Evolutionary conservation across 768 basidiomycete genomes (phyloP), one percentile per base, ranked within the genome.

Genomic region (Amanita polypyramis): DNA sequence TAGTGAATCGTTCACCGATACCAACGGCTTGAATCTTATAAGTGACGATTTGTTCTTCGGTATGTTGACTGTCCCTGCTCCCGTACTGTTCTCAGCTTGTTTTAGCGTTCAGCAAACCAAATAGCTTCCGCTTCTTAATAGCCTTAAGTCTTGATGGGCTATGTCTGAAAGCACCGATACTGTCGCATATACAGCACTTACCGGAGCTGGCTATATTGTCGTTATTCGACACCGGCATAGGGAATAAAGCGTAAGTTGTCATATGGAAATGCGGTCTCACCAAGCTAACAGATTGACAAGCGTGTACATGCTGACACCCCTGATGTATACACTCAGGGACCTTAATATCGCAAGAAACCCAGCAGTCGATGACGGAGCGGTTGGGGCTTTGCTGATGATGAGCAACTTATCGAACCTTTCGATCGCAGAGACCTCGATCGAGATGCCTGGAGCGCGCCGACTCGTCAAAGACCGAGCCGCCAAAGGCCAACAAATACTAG

Each of bases 281-380:
- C 48, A 36, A 17, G 46, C 51, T 56, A 38, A 56, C 36, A 3
- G 20, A 33, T 38, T 25, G 5, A 30, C 43, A 25, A 84, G 82
- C 8, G 60, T 82, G 20, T 83, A 73, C 52, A 70, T 77, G 25
- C 69, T 85, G 21, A 62, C 77, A 1, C 64, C 76, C 15, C 70
- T 83, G 46, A 78, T 75, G 56, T 67, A 64, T 43, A 72, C 76
- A 23, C 68, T 85, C 27, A 64, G 56, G 19, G 65, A 69, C 34
- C 75, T 85, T 10, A 72, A 72, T 43, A 55, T 84, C 47, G 65
- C 75, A 9, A 59, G 57, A 17, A 85, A 84, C 52, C 69, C 67
- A 11, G 58, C 59, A 40, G 74, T 85, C 56, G 63, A 73, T 49
- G 74, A 82, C 54, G 77, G 79, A 44, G 70, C 73, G 36, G 63